Evolutionary conservation across 805 yeast species (phyloP).

Genomic region (Spathaspora girioi): DNA sequence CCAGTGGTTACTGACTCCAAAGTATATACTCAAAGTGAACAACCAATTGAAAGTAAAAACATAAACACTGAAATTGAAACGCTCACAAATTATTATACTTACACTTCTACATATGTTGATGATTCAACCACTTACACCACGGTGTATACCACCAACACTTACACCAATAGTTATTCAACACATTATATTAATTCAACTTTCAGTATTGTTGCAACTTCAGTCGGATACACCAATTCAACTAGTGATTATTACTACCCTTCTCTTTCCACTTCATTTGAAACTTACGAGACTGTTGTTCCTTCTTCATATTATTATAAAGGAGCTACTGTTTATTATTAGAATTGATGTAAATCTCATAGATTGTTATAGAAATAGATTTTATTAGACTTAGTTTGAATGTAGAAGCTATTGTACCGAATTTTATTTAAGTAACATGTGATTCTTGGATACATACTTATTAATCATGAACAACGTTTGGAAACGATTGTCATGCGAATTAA

Average conservation of each 20-base stretch:
- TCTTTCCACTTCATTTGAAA: neutral
- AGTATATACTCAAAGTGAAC: neutral
- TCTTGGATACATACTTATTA: neutral
- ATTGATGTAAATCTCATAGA: neutral
- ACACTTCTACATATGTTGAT: neutral
- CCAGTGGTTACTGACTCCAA: neutral
- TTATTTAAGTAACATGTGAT: too few species aligned
- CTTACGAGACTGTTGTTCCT: neutral
- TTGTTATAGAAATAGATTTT: neutral
- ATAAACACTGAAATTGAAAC: neutral
- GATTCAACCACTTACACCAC: neutral
- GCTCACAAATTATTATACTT: neutral
- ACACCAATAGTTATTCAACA: neutral
- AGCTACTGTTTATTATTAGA: neutral
- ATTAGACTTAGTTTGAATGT: neutral
- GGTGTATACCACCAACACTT: neutral
- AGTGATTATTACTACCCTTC: neutral
- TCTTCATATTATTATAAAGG: neutral
- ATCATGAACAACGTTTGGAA: too few species aligned
- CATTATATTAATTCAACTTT: neutral
- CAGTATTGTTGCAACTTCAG: neutral
- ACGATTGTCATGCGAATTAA: too few species aligned
- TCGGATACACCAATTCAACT: neutral
- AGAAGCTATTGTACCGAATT: neutral
- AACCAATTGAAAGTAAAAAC: neutral